These are phyloP conservation scores for Aspergillus coremiiformis DNA, from an alignment of 495 filamentous ascomycete genomes.

Conservation along the genomic window DNA sequence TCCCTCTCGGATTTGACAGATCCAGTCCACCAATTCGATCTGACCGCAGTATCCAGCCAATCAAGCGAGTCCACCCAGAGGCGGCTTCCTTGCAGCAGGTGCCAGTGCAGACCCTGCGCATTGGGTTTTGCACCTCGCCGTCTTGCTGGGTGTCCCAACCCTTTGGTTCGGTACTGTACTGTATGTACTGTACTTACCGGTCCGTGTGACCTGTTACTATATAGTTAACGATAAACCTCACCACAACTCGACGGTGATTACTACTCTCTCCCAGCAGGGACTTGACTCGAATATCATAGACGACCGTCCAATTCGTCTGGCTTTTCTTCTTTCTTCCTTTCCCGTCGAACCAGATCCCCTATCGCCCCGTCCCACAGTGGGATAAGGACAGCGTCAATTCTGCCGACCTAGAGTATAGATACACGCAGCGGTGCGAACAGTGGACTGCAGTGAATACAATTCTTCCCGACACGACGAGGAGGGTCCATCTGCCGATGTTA, in stretches of 20 bases:
- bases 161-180: constrained; percentile 21
- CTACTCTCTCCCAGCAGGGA: background rate
- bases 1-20: background rate
- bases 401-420: background rate
- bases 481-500: background rate
- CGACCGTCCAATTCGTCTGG: background rate
- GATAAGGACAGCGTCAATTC: background rate
- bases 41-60: constrained; percentile 18
- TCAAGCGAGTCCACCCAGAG: constrained; percentile 8
- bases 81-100: constrained; percentile 11
- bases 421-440: background rate
- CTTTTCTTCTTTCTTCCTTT: background rate
- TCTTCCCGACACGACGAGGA: background rate
- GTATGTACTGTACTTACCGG: too few relatives aligned
- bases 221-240: background rate
- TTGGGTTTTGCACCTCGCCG: constrained; percentile 16
- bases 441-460: background rate
- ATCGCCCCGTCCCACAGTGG: background rate
- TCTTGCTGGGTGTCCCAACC: constrained; percentile 22
- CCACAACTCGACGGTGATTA: background rate
- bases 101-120: constrained; percentile 6
- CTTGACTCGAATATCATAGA: background rate
- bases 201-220: constrained; percentile 14
- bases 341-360: background rate
- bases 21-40: constrained; percentile 4